Evolutionary conservation across 2,329 filamentous ascomycete genomes (phyloP), one percentile per base, ranked within the genome.

Genomic region (Ophiosphaerella herpotricha): DNA sequence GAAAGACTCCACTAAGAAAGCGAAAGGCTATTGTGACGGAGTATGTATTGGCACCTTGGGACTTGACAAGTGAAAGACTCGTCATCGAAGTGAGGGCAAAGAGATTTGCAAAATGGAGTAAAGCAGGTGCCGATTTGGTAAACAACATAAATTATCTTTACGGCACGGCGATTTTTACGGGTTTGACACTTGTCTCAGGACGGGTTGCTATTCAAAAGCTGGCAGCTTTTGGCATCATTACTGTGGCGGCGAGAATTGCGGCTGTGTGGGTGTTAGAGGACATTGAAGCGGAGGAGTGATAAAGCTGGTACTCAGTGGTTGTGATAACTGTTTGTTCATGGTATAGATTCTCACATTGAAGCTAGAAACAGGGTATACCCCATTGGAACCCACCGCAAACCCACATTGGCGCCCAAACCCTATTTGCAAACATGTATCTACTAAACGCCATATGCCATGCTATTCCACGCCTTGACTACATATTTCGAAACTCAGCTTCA

Each of bases 401-500:
- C 26, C 26, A 11, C 11, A 7, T 29, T 29, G 26, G 11, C 26
- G 26, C 26, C 26, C 26, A 29, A 29, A 11, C 26, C 4, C 6
- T 8, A 11, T 29, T 6, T 29, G 35, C 9, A 37, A 37, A 18
- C 13, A 37, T 37, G 13, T 21, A 14, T 37, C 35, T 9, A 18
- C 24, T 29, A 36, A 31, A 40, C 32, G 31, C 37, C 38, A 35
- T 26, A 36, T 40, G 52, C 49, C 12, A 37, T 37, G 23, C 31
- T n/a, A 5, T 33, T 18, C 21, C 26, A 39, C 12, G 4, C 35
- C 31, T 14, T 14, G 1, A 11, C 36, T 14, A 23, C 21, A 26
- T n/a, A 26, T 13, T 16, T 13, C 24, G 3, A 7, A 12, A 7
- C 13, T 14, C 16, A 23, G 18, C 39, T 45, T 70, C 57, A 80